Percentiles rank a stretch among this genome's conserved stretches.
phyloP scores from a whole-genome alignment of 306 rosid genomes.

The Acmispon strigosus region DNA sequence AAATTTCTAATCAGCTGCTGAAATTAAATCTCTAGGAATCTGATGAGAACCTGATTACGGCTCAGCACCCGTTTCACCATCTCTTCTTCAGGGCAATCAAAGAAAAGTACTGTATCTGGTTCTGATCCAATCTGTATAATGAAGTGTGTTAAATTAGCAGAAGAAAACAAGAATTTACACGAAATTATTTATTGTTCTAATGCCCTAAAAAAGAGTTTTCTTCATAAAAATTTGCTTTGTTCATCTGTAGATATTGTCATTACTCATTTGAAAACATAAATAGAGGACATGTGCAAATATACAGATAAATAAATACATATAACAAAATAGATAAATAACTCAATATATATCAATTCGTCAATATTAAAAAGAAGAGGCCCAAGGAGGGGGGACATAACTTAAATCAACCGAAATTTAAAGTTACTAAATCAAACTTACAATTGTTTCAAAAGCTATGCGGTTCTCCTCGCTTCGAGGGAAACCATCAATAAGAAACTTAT shows the following conservation, averaged over 20 bases:
- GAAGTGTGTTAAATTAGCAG: not conserved
- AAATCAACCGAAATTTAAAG: not conserved
- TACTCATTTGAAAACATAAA: not conserved
- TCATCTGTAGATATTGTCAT: slow-evolving; percentile 6
- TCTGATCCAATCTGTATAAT: slow-evolving; percentile 61
- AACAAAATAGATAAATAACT: slow-evolving; percentile 4
- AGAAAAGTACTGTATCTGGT: slow-evolving; percentile 82
- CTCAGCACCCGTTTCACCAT: slow-evolving; percentile 91
- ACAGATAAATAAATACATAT: not conserved
- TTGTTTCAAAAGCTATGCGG: slow-evolving; percentile 69
- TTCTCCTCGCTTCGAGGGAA: slow-evolving; percentile 92
- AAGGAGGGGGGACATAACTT: not conserved
- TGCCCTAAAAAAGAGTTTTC: not conserved
- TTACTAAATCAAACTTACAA: slow-evolving; percentile 52
- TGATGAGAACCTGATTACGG: slow-evolving; percentile 76
- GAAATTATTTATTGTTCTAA: not conserved
- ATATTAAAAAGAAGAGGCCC: not conserved
- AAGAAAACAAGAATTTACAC: not conserved
- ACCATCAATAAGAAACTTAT: slow-evolving; percentile 81
- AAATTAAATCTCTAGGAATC: slow-evolving; percentile 14
- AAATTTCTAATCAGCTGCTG: slow-evolving; percentile 5
- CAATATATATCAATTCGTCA: slow-evolving; percentile 2
- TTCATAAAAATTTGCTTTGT: not conserved
- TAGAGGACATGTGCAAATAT: slow-evolving; percentile 2
- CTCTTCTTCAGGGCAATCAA: slow-evolving; percentile 90